Evolutionary conservation across 345 rosid species (phyloP).

Genomic region (Linum trigynum): DNA sequence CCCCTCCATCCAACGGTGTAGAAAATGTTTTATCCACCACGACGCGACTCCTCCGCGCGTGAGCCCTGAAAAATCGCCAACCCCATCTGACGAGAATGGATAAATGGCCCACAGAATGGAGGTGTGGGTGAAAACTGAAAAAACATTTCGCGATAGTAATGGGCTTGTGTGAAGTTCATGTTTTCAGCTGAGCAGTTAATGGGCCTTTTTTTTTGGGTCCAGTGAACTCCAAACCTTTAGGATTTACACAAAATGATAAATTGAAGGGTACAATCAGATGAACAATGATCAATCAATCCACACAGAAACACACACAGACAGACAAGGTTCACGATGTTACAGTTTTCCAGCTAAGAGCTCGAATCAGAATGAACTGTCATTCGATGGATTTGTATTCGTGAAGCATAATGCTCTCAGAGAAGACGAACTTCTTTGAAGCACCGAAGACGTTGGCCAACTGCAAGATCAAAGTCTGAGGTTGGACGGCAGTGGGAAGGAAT

Average conservation of each 20-base stretch:
- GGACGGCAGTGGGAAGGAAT: slow-evolving; percentile 32
- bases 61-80: too few relatives aligned
- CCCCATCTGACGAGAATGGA: too few relatives aligned
- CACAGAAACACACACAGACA: background rate
- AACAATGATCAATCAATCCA: background rate
- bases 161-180: too few relatives aligned
- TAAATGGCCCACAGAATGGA: too few relatives aligned
- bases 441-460: slow-evolving; percentile 57
- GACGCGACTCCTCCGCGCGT: background rate
- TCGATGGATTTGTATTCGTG: slow-evolving; percentile 13
- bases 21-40: background rate
- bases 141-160: too few relatives aligned
- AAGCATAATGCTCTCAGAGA: slow-evolving; percentile 33
- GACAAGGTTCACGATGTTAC: background rate
- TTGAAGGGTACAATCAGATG: background rate
- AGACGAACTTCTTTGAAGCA: slow-evolving; percentile 42
- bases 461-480: slow-evolving; percentile 39
- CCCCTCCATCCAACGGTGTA: background rate
- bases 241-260: background rate
- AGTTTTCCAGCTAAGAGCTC: background rate
- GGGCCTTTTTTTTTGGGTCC: too few relatives aligned
- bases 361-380: background rate
- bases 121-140: too few relatives aligned
- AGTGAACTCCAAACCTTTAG: background rate
- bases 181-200: too few relatives aligned